These are phyloP conservation scores for Chlorociboria aeruginascens DNA, from an alignment of 495 filamentous ascomycete genomes.

Conservation along the genomic window DNA sequence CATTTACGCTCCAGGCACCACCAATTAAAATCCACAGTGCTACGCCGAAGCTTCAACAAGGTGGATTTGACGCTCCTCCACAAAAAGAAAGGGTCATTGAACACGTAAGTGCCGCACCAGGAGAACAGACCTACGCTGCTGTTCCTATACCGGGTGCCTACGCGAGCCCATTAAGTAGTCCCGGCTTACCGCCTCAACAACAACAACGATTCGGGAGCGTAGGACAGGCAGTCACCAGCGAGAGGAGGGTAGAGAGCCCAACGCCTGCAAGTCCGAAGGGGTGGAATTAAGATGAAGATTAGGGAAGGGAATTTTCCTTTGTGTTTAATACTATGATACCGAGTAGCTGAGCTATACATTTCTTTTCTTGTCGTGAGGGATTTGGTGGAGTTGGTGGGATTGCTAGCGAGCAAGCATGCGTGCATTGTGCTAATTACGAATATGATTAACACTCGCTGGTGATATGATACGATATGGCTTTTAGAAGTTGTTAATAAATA, in stretches of 20 bases:
- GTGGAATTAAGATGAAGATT: conserved; percentile 3
- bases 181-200: conserved; percentile 9
- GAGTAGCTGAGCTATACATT: neutral
- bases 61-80: conserved; percentile 15
- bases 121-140: conserved; percentile 53
- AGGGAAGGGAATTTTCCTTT: neutral
- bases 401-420: no score
- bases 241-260: conserved; percentile 26
- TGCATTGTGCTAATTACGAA: neutral
- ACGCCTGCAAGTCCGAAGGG: conserved; percentile 24
- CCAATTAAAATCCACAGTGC: conserved; percentile 65
- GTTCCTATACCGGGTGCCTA: conserved; percentile 61
- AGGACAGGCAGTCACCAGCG: conserved; percentile 27
- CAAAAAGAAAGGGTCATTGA: conserved; percentile 21
- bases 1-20: conserved; percentile 77
- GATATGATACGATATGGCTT: no score
- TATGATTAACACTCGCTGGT: conserved; percentile 7
- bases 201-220: conserved; percentile 16
- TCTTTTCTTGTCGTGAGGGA: conserved; percentile 11
- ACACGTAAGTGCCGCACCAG: conserved; percentile 42
- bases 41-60: conserved; percentile 28
- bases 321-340: neutral
- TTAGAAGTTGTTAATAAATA: neutral
- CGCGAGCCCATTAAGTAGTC: conserved; percentile 14
- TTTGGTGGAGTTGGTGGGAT: neutral